Base-by-base conservation (phyloP, 495 filamentous ascomycete genomes). In the Penicillium bialowiezense region DNA sequence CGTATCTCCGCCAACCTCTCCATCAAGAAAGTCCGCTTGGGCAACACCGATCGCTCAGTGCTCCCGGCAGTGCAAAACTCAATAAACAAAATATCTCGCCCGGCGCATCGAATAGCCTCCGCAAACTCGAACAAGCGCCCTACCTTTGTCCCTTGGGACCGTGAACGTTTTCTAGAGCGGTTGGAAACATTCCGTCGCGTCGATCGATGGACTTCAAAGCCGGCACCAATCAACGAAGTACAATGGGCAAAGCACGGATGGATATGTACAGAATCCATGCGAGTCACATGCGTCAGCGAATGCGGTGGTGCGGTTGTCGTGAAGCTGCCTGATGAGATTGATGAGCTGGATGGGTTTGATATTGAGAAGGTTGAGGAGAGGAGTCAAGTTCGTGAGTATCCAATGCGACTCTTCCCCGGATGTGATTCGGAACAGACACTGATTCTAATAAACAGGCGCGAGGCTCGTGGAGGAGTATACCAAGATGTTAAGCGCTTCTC, bases 181-280 rank as follows among this genome's bases (percentile, higher is more conserved):
- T 72, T 98, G 36, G 86, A 85, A 52, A 93, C 91, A 1, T 98
- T 93, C 55, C 83, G 90, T 44, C 89, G 90, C 52, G 83, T 97
- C 35, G 91, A 90, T 49, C 81, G 87, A 60, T 98, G 93, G 93
- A 55, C 85, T 75, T 44, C 69, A 26, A 67, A 97, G 88, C 71
- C 93, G 3, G 75, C 87, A 9, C 69, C 73, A 29, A 85, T 97
- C 54, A 91, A 83, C 60, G 93, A 97, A 69, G 87, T 97, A 5
- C 84, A 89, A 67, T 98, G 95, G 95, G 91, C 92, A 6, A 96
- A 91, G 73, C 77, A 87, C 24, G 93, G 93, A 2, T 98, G 93
- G 93, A 77, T 83, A 2, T 97, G 92, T 62, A 80, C 85, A 17
- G 87, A 85, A 54, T 83, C 82, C 55, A 87, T 93, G 66, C 83